A percentile compares a stretch with the other conserved stretches of the same genome.
Evolutionary conservation across 352 stramenopile species (phyloP).

Genomic region (Pythium insidiosum): DNA sequence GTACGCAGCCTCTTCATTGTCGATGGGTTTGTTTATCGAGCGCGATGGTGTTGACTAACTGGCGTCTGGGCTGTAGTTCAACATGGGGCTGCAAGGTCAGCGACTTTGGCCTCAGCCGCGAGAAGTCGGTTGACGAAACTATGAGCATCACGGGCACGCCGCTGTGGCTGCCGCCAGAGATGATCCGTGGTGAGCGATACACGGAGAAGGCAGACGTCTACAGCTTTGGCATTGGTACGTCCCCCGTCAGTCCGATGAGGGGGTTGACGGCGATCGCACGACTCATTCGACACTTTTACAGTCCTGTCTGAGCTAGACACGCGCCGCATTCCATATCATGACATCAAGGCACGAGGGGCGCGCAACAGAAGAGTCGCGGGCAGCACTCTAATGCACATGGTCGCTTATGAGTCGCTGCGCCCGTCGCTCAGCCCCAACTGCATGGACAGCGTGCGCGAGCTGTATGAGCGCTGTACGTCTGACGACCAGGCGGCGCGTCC

Average conservation of each 20-base stretch:
- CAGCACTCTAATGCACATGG: slow-evolving; percentile 86
- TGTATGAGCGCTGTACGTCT: slow-evolving; percentile 75
- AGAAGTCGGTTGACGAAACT: slow-evolving; percentile 93
- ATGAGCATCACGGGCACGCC: slow-evolving; percentile 89
- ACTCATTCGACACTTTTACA: slow-evolving; percentile 15
- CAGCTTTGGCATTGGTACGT: slow-evolving; percentile 77
- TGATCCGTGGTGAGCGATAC: slow-evolving; percentile 85
- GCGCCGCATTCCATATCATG: slow-evolving; percentile 82
- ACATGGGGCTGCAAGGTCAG: slow-evolving; percentile 92
- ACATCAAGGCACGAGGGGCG: slow-evolving; percentile 77
- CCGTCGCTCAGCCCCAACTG: slow-evolving; percentile 77
- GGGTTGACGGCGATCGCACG: not conserved
- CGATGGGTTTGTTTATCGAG: no score
- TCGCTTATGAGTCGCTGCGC: slow-evolving; percentile 83
- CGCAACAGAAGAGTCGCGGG: slow-evolving; percentile 82
- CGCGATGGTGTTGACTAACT: no score
- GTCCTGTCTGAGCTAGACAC: slow-evolving; percentile 81
- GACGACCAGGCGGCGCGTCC: slow-evolving; percentile 68
- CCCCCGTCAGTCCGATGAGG: not conserved
- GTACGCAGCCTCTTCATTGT: slow-evolving; percentile 13
- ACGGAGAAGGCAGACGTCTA: slow-evolving; percentile 87
- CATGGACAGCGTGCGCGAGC: slow-evolving; percentile 72
- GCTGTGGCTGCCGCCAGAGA: slow-evolving; percentile 81
- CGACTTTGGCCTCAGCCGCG: slow-evolving; percentile 95
- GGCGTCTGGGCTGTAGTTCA: slow-evolving; percentile 48